phyloP scores from a whole-genome alignment of 1,139 yeast genomes.

The Yamadazyma trypodendri region DNA sequence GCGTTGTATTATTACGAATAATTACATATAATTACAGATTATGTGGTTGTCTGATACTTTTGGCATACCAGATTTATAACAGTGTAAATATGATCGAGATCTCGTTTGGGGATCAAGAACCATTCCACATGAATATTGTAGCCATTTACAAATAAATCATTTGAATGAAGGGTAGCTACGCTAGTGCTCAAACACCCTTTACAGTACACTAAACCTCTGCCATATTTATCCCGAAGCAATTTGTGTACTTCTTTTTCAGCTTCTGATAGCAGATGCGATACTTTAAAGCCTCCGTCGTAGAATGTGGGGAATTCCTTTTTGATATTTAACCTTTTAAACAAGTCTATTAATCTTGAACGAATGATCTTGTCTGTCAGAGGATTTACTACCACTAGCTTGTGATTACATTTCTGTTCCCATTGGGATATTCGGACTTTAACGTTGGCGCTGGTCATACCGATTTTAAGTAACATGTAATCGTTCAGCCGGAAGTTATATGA shows the following conservation, averaged over 20 bases:
- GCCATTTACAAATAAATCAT: slow-evolving; percentile 11
- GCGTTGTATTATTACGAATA: not conserved
- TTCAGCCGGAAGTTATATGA: slow-evolving; percentile 40
- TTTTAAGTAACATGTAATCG: slow-evolving; percentile 45
- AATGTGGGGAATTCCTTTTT: slow-evolving; percentile 12
- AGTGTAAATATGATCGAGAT: slow-evolving; percentile 35
- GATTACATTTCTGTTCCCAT: slow-evolving; percentile 57
- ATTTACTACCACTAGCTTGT: slow-evolving; percentile 24
- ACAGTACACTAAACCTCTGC: slow-evolving; percentile 45
- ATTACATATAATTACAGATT: not conserved
- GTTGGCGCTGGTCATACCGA: slow-evolving; percentile 54
- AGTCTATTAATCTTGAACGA: slow-evolving; percentile 4
- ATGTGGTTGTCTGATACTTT: not conserved
- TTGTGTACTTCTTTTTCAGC: slow-evolving; percentile 46
- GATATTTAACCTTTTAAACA: slow-evolving; percentile 11
- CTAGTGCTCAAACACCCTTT: slow-evolving; percentile 28
- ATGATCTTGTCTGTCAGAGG: slow-evolving; percentile 11
- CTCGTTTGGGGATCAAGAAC: slow-evolving; percentile 53
- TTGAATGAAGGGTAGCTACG: slow-evolving; percentile 2
- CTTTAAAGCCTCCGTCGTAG: slow-evolving; percentile 33
- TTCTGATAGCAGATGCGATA: slow-evolving; percentile 23
- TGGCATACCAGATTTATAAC: slow-evolving; percentile 32
- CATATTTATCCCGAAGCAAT: slow-evolving; percentile 32
- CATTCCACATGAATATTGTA: slow-evolving; percentile 55
- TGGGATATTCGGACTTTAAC: slow-evolving; percentile 46